Conservation (phyloP, 2,329 filamentous ascomycete genomes). For the Cryphonectria radicalis region DNA sequence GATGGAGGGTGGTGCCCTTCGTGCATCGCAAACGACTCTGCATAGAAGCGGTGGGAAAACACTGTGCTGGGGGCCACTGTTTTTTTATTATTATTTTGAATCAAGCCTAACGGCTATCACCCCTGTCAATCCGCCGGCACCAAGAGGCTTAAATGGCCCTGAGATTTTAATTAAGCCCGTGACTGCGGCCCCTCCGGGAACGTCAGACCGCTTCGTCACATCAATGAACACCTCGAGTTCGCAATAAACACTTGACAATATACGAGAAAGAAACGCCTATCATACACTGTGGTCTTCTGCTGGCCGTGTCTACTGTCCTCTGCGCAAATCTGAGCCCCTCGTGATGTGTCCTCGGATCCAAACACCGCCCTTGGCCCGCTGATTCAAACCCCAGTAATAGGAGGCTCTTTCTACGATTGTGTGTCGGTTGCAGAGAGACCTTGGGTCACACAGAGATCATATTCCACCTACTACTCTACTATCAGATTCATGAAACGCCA, state of each 20-base stretch:
- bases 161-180: no score
- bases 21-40: no score
- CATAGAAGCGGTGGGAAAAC: no score
- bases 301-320: not conserved
- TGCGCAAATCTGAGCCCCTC: not conserved
- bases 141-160: no score
- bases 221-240: not conserved
- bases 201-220: not conserved
- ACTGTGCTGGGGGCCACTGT: no score
- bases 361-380: not conserved
- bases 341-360: not conserved
- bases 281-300: not conserved
- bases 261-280: not conserved
- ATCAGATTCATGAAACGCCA: not conserved
- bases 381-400: not conserved
- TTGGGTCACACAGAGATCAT: not conserved
- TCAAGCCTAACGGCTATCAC: no score
- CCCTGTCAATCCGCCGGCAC: no score
- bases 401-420: not conserved
- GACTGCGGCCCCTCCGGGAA: not conserved
- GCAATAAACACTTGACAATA: not conserved
- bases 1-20: no score
- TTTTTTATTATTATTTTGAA: no score
- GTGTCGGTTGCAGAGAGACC: not conserved
- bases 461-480: no score